Base-by-base conservation (phyloP, 2,329 filamentous ascomycete species). In the Scolecobasidium constrictum region DNA sequence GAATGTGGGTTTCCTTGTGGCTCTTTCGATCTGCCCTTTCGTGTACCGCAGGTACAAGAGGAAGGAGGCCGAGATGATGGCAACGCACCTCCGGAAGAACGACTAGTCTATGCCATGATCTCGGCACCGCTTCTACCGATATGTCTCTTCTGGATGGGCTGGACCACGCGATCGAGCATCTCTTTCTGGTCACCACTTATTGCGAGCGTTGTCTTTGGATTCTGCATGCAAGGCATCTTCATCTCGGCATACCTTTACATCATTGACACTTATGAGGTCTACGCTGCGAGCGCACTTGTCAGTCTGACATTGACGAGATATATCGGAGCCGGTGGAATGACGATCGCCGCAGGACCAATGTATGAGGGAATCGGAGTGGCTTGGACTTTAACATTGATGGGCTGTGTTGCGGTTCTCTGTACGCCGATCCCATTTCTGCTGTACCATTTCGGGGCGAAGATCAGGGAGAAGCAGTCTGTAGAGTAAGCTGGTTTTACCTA, bases 141-240 rank as follows among this genome's bases (percentile, higher is more conserved):
- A 9, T 63, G 61, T 0, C 59, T 73, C 1, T 72, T 72, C 49
- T 72, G 68, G 68, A 59, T 73, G 16, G 70, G 65, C 4, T 73
- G 69, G 69, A 65, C 66, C 2, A 61, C 62, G 3, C 60, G 64
- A 22, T 47, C 58, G 0, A 49, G 42, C 15, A 61, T 70, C 19
- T 65, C 64, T 17, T 63, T 65, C 48, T 71, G 69, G 59, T 67
- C 64, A 0, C 59, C 61, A 4, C 62, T 71, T 3, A 53, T 68
- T 1, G 68, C 66, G 0, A 56, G 61, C 0, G 53, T 55, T 0
- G 44, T 69, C 0, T 69, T 72, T 19, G 68, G 69, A 2, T 69
- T 65, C 35, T 64, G 63, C 2, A 60, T 71, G 49, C 66, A 64
- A 35, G 61, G 63, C 4, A 64, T 70, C 46, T 68, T 64, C 47